Conservation (phyloP, 1,284 basidiomycete species). For the Golubevia pallescens region DNA sequence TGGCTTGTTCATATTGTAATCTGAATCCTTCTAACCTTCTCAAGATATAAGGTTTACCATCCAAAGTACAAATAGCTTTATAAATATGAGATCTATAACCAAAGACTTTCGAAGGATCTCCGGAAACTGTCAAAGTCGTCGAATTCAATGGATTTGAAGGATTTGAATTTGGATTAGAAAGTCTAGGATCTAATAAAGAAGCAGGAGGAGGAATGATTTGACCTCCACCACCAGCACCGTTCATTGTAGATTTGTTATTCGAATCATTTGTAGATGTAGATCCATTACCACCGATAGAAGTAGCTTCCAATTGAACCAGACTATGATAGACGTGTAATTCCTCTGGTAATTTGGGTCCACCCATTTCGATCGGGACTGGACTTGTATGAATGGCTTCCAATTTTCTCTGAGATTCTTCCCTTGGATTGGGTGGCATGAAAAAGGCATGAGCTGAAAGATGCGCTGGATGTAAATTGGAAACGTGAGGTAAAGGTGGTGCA, state of each 20-base stretch:
- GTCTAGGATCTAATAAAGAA: background rate
- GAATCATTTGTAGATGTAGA: conserved; percentile 6
- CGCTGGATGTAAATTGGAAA: conserved; percentile 59
- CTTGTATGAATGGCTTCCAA: conserved; percentile 54
- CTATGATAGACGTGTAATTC: conserved; percentile 61
- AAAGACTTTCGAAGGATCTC: conserved; percentile 53
- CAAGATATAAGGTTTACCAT: conserved; percentile 55
- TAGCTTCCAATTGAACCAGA: conserved; percentile 52
- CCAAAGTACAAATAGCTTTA: conserved; percentile 20
- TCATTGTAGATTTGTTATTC: background rate
- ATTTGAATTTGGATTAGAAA: background rate
- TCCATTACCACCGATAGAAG: conserved; percentile 19
- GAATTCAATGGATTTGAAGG: background rate
- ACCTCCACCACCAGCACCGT: background rate
- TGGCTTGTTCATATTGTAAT: conserved; percentile 74
- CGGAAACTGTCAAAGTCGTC: conserved; percentile 24
- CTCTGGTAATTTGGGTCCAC: conserved; percentile 45
- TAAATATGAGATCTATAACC: conserved; percentile 45
- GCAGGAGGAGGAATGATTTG: conserved; percentile 3
- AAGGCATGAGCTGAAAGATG: conserved; percentile 57
- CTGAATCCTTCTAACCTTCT: conserved; percentile 74
- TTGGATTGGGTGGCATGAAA: conserved; percentile 51
- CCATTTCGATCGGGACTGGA: conserved; percentile 32
- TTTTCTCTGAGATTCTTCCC: conserved; percentile 55
- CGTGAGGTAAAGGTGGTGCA: conserved; percentile 58